A percentile compares a stretch with the other conserved stretches of the same genome.
Conservation (phyloP, 192 early-diverging fungal species). For the Spizellomyces punctatus region DNA sequence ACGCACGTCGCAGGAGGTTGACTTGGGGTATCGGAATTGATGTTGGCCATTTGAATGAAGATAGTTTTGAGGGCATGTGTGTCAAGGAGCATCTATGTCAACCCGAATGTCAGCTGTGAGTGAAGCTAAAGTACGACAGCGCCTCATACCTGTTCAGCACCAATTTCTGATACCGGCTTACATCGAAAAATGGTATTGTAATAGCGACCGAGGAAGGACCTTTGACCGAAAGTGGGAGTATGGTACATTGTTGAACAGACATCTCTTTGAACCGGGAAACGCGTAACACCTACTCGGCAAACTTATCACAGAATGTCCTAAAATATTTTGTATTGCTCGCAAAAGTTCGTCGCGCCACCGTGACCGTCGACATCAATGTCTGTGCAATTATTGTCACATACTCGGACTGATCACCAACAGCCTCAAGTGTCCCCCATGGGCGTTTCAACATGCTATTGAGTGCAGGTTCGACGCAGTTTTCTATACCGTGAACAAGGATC, state of each 20-base stretch:
- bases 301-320: constrained; percentile 88
- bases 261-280: background rate
- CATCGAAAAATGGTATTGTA: constrained; percentile 72
- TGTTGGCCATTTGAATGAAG: constrained; percentile 72
- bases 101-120: too few species aligned
- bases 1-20: constrained; percentile 2
- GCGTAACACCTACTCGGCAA: constrained; percentile 71
- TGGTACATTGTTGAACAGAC: background rate
- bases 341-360: constrained; percentile 63
- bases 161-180: constrained; percentile 86
- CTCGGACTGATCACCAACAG: constrained; percentile 92
- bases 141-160: constrained; percentile 81
- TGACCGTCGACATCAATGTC: constrained; percentile 57
- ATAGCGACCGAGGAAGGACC: constrained; percentile 72
- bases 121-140: too few species aligned
- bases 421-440: constrained; percentile 78
- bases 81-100: constrained; percentile 78
- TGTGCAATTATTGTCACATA: constrained; percentile 75
- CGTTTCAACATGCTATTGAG: constrained; percentile 73
- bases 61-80: constrained; percentile 88
- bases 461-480: constrained; percentile 68
- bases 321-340: constrained; percentile 73
- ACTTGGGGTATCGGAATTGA: constrained; percentile 26
- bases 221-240: constrained; percentile 21
- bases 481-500: constrained; percentile 67